These are phyloP conservation scores for Bruguiera sexangula DNA, from an alignment of 345 rosid species.

Conservation along the genomic window DNA sequence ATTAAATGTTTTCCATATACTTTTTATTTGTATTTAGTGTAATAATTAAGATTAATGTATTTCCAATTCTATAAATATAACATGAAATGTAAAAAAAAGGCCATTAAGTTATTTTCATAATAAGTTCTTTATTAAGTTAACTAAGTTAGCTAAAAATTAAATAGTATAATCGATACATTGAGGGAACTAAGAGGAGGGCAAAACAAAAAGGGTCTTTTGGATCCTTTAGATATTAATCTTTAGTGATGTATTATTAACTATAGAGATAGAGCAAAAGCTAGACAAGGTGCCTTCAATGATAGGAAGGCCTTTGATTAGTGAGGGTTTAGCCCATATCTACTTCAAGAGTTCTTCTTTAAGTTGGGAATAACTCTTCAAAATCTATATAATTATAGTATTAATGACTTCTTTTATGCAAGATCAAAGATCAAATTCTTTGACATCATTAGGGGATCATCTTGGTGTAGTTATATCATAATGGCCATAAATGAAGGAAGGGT, in stretches of 20 bases:
- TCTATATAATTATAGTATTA: constrained; percentile 38
- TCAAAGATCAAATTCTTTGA: background rate
- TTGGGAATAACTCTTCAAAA: constrained; percentile 33
- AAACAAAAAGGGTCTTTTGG: constrained; percentile 37
- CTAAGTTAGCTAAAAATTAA: too few relatives aligned
- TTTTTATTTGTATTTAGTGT: too few relatives aligned
- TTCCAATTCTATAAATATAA: too few relatives aligned
- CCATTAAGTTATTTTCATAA: too few relatives aligned
- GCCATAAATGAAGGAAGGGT: constrained; percentile 45
- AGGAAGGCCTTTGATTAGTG: constrained; percentile 19
- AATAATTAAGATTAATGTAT: too few relatives aligned
- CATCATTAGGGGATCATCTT: constrained; percentile 24
- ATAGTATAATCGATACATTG: constrained; percentile 39
- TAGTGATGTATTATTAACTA: constrained; percentile 47
- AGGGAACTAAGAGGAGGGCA: constrained; percentile 35
- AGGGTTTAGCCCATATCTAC: constrained; percentile 32
- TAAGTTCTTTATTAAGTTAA: too few relatives aligned
- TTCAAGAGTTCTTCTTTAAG: constrained; percentile 34
- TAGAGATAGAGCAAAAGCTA: constrained; percentile 39
- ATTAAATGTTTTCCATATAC: too few relatives aligned
- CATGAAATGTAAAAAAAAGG: too few relatives aligned
- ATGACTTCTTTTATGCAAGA: constrained; percentile 38
- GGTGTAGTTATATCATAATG: constrained; percentile 49
- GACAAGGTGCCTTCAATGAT: constrained; percentile 31
- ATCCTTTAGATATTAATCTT: constrained; percentile 46